Evolutionary conservation across 768 basidiomycete species (phyloP), one percentile per base, ranked within the genome.

Genomic region (Leucocoprinus sp.): DNA sequence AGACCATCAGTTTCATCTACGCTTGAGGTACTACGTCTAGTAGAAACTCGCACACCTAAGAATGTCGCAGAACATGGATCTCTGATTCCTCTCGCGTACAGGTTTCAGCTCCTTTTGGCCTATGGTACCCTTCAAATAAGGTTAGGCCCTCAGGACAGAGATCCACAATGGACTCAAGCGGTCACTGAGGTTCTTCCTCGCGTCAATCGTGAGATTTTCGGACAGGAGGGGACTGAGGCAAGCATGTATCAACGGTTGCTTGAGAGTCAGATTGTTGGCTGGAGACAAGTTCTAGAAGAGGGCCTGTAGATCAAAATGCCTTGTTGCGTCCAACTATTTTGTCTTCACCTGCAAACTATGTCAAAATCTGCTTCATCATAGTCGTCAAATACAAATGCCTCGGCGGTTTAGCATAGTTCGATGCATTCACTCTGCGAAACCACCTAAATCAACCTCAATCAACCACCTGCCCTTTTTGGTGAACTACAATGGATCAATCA

Each of bases 401-500:
- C n/a, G 18, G 61, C 61, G 8, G 45, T 33, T 45, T 69, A 72
- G 54, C 76, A 76, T 39, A 71, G 48, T 3, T 15, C 24, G n/a
- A 18, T 5, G 26, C n/a, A 59, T 69, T 43, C 50, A 71, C 70
- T 63, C 68, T 29, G 74, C 74, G 52, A 77, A 76, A 2, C 75
- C 75, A 9, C 75, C 75, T 4, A 77, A n/a, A n/a, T n/a, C n/a
- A n/a, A n/a, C n/a, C 73, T 42, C 68, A 77, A 52, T 77, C 75
- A 15, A 77, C 59, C 24, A 60, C 63, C 75, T 75, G 54, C 17
- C 23, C 8, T 7, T 31, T 31, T n/a, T 7, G 4, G n/a, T 31
- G 5, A 12, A 14, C n/a, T 31, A 4, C 4, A 12, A n/a, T 31
- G 14, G 31, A 12, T 11, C 4, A 14, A 7, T n/a, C 31, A 14